Percentiles rank a stretch among this genome's conserved stretches.
These are phyloP conservation scores for Yamadazyma phyllophila DNA, from an alignment of 805 yeast genomes.

Conservation along the genomic window DNA sequence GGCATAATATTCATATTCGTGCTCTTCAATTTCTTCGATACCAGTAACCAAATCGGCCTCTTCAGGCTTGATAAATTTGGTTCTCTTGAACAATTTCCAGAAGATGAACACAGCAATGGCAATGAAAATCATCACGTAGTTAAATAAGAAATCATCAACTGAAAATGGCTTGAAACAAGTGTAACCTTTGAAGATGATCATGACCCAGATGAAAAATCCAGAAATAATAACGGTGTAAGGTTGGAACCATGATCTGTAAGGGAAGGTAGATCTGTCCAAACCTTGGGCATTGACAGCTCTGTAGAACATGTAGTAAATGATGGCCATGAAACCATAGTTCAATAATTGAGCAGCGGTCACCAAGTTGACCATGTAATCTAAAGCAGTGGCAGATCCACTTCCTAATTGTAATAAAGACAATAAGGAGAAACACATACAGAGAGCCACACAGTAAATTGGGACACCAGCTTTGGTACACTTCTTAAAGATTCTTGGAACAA, in stretches of 20 bases:
- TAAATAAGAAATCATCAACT: slow-evolving; percentile 59
- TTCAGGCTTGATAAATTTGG: slow-evolving; percentile 38
- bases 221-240: slow-evolving; percentile 38
- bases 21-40: slow-evolving; percentile 48
- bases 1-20: slow-evolving; percentile 43
- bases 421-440: slow-evolving; percentile 24
- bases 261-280: slow-evolving; percentile 35
- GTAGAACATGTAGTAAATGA: slow-evolving; percentile 43
- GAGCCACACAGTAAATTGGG: slow-evolving; percentile 28
- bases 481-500: slow-evolving; percentile 18
- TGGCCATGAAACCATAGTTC: slow-evolving; percentile 45
- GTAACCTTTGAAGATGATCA: slow-evolving; percentile 65
- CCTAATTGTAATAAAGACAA: slow-evolving; percentile 31
- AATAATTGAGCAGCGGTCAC: slow-evolving; percentile 48
- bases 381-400: slow-evolving; percentile 31
- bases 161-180: slow-evolving; percentile 69
- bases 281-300: slow-evolving; percentile 40
- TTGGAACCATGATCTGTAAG: slow-evolving; percentile 44
- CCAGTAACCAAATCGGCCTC: slow-evolving; percentile 48
- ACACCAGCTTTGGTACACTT: slow-evolving; percentile 18
- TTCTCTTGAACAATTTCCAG: slow-evolving; percentile 38
- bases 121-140: slow-evolving; percentile 68
- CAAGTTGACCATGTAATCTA: slow-evolving; percentile 45
- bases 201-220: slow-evolving; percentile 32
- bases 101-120: slow-evolving; percentile 27